These are phyloP conservation scores for Colletotrichum gloeosporioides DNA, from an alignment of 2,329 filamentous ascomycete genomes.

Conservation along the genomic window DNA sequence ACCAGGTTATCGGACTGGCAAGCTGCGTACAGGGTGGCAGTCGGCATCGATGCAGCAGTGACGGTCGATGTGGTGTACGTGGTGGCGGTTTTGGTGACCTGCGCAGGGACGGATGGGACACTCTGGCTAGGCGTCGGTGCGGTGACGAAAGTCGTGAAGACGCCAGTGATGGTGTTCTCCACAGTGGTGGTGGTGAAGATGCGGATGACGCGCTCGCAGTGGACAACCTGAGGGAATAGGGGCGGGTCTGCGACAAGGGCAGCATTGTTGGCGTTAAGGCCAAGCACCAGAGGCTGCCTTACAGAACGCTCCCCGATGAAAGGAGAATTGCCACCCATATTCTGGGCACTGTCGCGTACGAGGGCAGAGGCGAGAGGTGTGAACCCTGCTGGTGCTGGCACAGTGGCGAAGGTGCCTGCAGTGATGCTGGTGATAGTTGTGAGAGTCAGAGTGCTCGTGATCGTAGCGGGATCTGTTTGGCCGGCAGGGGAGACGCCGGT, in stretches of 20 bases:
- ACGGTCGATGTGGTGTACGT: not conserved
- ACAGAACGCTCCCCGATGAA: not conserved
- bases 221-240: not conserved
- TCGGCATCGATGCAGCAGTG: not conserved
- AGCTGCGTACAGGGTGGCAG: slow-evolving; percentile 5
- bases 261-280: not conserved
- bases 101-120: not conserved
- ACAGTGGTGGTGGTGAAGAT: not conserved
- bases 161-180: not conserved
- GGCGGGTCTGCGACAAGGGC: not conserved
- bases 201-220: slow-evolving; percentile 8
- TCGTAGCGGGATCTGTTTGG: not conserved
- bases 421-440: not conserved
- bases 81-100: not conserved
- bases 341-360: not conserved
- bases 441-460: not conserved
- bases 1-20: slow-evolving; percentile 8
- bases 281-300: not conserved
- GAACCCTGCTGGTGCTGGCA: not conserved
- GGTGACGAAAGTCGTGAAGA: not conserved
- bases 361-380: not conserved
- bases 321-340: not conserved
- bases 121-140: not conserved
- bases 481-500: not conserved
- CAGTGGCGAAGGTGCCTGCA: not conserved